Evolutionary conservation across 2,329 filamentous ascomycete genomes (phyloP), one percentile per base, ranked within the genome.

Genomic region (Scleromitrula shiraiana): DNA sequence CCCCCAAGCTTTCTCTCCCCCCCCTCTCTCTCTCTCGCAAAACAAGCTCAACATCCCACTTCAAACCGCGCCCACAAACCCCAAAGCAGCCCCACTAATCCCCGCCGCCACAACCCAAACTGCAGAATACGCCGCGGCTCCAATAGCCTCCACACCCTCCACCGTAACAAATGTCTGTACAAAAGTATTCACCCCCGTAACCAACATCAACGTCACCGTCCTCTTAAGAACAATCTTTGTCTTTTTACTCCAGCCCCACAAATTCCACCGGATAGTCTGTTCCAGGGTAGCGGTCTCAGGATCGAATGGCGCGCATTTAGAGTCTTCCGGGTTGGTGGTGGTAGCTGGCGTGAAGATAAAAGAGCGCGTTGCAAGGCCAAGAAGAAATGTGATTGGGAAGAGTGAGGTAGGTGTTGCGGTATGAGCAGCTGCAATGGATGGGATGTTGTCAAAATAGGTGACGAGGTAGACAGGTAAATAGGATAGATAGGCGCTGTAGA

Each of bases 331-430:
- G 8, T 66, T 65, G 52, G 52, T 43, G 12, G 71, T 74, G 15
- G 78, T 76, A 19, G 79, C 76, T 2, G 83, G 81, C 32, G 79
- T 77, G 64, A 95, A 94, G 56, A 96, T 78, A 64, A 94, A 91
- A 38, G 77, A 76, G 52, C 80, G 80, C 4, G 83, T 81, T 0
- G 87, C 85, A 52, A 80, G 71, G 2, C 89, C 90, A 15, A 86
- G 72, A 2, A 72, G 59, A 3, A 76, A 53, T 6, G 73, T 72
- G 36, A 75, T 47, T 1, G 83, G 80, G 3, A 88, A 66, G 40
- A 86, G 72, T 7, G 76, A 72, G 33, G 76, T 65, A 30, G 80
- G 77, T 1, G 76, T 77, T 9, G 83, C 77, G 19, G 75, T 70
- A 63, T 91, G 80, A 2, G 82, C 85, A 10, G 76, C 73, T 53